Base-by-base conservation (phyloP, 768 basidiomycete species). In the Baorangia bicolor region DNA sequence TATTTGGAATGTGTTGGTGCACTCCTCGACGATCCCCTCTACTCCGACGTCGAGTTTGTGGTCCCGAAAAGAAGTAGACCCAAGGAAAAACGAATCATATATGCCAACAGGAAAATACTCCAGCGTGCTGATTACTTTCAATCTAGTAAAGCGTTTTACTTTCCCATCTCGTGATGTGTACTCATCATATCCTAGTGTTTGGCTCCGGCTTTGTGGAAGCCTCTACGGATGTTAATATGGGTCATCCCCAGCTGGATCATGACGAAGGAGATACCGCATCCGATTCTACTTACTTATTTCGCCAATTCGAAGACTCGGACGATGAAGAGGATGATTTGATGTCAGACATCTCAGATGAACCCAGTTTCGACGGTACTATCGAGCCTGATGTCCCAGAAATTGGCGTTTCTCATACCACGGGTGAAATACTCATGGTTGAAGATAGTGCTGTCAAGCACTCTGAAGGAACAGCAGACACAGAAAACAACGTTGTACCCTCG, bases 41-140 rank as follows among this genome's bases (percentile, higher is more conserved):
- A 93, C 62, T 92, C 92, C 7, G 92, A 94, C 63, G 83, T 94
- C 18, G 85, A 88, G 67, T 94, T 94, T 60, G 74, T 92, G 20
- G 73, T 94, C 30, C 88, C 88, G 0, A 72, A 73, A 31, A 65
- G 77, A 33, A 69, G 69, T 23, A 68, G 75, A 27, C 72, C 73
- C 16, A 69, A 71, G 23, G 76, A 72, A 39, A 60, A 64, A 27
- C 70, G 77, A 16, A 65, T 65, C 16, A 88, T 94, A 59, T 88
- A 82, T 67, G 92, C 91, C 1, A 82, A 84, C 41, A 83, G 80
- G 60, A 83, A 78, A 63, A 64, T 94, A 40, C 76, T 94, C 8
- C 75, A 78, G 59, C 74, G 92, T 54, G 82, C 86, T 5, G 88
- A 90, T 31, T 93, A 94, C 68, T 94, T 94, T 62, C 75, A 84